Evolutionary conservation across 768 basidiomycete species (phyloP).

Genomic region (Inosperma sp.): DNA sequence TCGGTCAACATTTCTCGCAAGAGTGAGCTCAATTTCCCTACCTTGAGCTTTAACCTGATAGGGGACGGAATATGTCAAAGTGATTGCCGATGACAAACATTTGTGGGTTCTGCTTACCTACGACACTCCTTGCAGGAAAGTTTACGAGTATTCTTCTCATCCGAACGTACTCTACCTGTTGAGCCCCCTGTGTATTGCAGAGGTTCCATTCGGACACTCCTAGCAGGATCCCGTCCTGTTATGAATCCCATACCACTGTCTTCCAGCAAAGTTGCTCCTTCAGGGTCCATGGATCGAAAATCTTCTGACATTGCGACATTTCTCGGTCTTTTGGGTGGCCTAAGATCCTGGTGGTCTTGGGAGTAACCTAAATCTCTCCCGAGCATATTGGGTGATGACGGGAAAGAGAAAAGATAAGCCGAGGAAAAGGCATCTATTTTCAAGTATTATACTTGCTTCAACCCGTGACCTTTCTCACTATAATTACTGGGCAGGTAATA

Average conservation of each 20-base stretch:
- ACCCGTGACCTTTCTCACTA: constrained; percentile 19
- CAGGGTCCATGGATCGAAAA: constrained; percentile 7
- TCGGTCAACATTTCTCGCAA: background rate
- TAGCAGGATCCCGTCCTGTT: constrained; percentile 2
- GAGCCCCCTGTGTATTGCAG: background rate
- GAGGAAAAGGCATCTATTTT: background rate
- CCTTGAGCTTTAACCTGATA: constrained; percentile 47
- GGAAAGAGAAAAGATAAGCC: constrained; percentile 8
- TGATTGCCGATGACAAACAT: constrained; percentile 1
- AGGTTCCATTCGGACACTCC: constrained; percentile 1
- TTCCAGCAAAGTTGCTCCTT: constrained; percentile 3
- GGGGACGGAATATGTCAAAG: background rate
- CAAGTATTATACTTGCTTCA: constrained; percentile 4
- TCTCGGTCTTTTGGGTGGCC: constrained; percentile 33
- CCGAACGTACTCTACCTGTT: constrained; percentile 16
- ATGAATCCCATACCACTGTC: constrained; percentile 8
- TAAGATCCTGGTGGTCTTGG: constrained; percentile 10
- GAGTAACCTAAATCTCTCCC: constrained; percentile 16
- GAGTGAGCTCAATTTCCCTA: constrained; percentile 12
- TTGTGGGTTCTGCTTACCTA: constrained; percentile 29
- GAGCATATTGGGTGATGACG: constrained; percentile 22
- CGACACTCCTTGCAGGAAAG: constrained; percentile 52
- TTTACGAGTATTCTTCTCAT: constrained; percentile 43
- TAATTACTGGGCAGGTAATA: no score
- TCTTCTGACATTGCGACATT: constrained; percentile 21